Base-by-base conservation (phyloP, 2,329 filamentous ascomycete genomes). In the Scortechinia acanthostroma region DNA sequence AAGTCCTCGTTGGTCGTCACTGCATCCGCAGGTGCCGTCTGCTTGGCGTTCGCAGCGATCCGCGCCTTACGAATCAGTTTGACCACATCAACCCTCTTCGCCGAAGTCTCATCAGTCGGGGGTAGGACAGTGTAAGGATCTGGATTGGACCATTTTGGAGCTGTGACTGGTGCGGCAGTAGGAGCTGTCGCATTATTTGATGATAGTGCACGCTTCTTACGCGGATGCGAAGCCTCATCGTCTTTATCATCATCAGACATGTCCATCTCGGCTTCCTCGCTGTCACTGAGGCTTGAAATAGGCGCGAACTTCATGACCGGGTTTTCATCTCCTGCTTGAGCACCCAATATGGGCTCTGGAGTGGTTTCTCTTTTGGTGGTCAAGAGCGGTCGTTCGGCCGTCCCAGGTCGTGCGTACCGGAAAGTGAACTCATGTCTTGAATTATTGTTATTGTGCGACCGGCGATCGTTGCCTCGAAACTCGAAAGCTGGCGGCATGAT, bases 121-220 rank as follows among this genome's bases (percentile, higher is more conserved):
- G 91, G 91, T 6, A 95, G 70, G 2, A 80, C 86, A 4, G 88
- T 95, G 63, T 97, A 96, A 0, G 91, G 90, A 59, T 97, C 91
- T 3, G 91, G 91, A 54, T 97, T 97, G 3, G 90, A 95, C 91
- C 91, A 97, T 61, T 86, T 90, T 2, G 90, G 89, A 3, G 60
- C 63, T 45, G 55, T 52, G 10, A 17, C 35, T 6, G 35, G 35
- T 10, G 10, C 17, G 6, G 35, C 13, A 30, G 25, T n/a, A 10
- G 35, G 35, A 19, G 35, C 10, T 6, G 10, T 40, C 13, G 14
- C 17, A 6, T 17, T 17, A 19, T 40, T 19, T n/a, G n/a, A n/a
- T 13, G 6, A 13, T 6, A 40, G 35, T 17, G 35, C 35, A 19
- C 35, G 35, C 17, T 40, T 40, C 35, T 40, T 40, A 17, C 35